Percentiles rank a stretch among this genome's conserved stretches.
phyloP scores from a whole-genome alignment of 352 stramenopile genomes.

The Phytopythium helicoides region DNA sequence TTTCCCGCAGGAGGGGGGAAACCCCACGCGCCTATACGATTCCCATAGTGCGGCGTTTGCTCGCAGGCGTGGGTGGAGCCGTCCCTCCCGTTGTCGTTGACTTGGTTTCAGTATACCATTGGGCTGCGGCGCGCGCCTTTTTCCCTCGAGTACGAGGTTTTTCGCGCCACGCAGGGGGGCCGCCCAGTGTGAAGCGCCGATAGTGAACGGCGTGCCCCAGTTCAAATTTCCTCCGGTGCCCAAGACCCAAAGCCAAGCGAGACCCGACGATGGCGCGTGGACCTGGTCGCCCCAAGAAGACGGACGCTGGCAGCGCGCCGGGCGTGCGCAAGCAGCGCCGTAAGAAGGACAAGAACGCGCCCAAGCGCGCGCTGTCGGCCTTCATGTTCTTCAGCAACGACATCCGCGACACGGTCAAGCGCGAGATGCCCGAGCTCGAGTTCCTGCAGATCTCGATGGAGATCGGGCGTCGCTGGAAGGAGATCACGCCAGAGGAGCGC shows the following conservation, averaged over 20 bases:
- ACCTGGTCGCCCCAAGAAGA: slow-evolving; percentile 71
- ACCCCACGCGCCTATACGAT: slow-evolving; percentile 2
- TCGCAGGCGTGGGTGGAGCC: too few relatives aligned
- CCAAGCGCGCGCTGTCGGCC: slow-evolving; percentile 86
- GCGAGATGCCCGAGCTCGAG: slow-evolving; percentile 80
- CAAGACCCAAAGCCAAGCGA: slow-evolving; percentile 43
- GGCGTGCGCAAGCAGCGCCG: slow-evolving; percentile 76
- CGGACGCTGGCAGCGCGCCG: slow-evolving; percentile 42
- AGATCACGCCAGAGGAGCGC: slow-evolving; percentile 62
- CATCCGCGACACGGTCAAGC: slow-evolving; percentile 88
- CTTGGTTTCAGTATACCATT: too few relatives aligned
- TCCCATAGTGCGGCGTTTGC: too few relatives aligned
- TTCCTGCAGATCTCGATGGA: slow-evolving; percentile 87
- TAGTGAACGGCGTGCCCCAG: slow-evolving; percentile 35
- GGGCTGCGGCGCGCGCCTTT: too few relatives aligned
- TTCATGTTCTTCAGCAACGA: slow-evolving; percentile 93
- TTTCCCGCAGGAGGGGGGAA: slow-evolving; percentile 1
- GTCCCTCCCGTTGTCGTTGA: too few relatives aligned
- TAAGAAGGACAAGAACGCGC: slow-evolving; percentile 92
- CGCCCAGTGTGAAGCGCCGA: slow-evolving; percentile 1
- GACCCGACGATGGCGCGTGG: slow-evolving; percentile 52
- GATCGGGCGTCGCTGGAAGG: slow-evolving; percentile 84
- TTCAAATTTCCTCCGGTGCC: slow-evolving; percentile 54
- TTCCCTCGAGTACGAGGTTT: too few relatives aligned
- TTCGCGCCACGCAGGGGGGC: slow-evolving; percentile 3